Conservation (phyloP, 2,329 filamentous ascomycete species). For the Colletotrichum gigasporum region DNA sequence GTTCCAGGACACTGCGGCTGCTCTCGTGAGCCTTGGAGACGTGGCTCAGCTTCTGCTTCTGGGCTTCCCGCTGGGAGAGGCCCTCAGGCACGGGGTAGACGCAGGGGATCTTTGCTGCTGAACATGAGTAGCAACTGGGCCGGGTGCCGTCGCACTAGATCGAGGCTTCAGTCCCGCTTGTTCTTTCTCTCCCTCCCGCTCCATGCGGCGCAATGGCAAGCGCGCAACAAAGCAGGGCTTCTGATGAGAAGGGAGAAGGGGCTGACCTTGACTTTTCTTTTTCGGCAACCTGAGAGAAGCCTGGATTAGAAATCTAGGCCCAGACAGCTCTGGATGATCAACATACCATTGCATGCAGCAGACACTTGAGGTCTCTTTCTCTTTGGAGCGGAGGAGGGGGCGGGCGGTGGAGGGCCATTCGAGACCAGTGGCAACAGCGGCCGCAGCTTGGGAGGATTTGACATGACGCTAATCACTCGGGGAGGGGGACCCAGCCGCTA, state of each 20-base stretch:
- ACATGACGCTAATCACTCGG: neutral
- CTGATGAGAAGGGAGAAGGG: too few species aligned
- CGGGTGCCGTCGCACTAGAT: conserved; percentile 4
- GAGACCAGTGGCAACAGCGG: neutral
- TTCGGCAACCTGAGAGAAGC: neutral
- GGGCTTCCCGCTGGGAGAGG: conserved; percentile 5
- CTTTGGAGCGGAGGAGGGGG: neutral
- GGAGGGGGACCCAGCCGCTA: neutral
- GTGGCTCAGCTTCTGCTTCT: conserved; percentile 7
- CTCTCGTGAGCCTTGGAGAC: conserved; percentile 11
- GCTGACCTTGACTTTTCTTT: conserved; percentile 15
- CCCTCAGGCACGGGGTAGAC: conserved; percentile 20
- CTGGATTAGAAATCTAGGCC: neutral
- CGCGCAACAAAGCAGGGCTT: too few species aligned
- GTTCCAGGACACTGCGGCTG: conserved; percentile 2
- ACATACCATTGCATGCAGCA: conserved; percentile 10
- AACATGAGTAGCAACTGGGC: conserved; percentile 4
- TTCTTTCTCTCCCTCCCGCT: too few species aligned
- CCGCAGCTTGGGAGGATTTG: neutral
- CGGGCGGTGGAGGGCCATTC: neutral
- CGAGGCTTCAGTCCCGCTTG: neutral
- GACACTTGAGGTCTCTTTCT: conserved; percentile 9
- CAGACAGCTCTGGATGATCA: too few species aligned
- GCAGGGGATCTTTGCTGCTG: neutral
- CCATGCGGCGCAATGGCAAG: too few species aligned